Conservation (phyloP, 139 green algal species). For the Chlamydomonas incerta region DNA sequence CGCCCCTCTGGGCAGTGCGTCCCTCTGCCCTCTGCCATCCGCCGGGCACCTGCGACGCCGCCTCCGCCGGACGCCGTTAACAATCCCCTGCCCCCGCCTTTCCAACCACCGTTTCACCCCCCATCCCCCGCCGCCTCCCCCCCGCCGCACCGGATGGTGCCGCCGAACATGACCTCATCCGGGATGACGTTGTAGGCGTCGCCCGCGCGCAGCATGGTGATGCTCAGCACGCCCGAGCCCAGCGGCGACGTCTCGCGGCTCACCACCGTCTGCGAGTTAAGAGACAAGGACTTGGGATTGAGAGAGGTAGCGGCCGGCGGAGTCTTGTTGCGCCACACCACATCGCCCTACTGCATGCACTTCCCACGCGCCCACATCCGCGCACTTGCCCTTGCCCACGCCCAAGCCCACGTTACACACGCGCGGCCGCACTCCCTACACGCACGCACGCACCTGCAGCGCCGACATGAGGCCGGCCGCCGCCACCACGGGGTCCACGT, state of each 20-base stretch:
- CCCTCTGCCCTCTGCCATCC: too few relatives aligned
- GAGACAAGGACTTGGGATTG: too few relatives aligned
- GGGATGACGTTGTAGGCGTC: slow-evolving; percentile 92
- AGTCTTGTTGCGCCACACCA: too few relatives aligned
- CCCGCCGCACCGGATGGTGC: slow-evolving; percentile 75
- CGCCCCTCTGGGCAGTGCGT: too few relatives aligned
- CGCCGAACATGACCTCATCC: slow-evolving; percentile 70
- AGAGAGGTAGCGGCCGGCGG: too few relatives aligned
- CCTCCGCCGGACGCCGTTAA: not conserved
- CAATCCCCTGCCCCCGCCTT: not conserved
- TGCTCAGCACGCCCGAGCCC: slow-evolving; percentile 82
- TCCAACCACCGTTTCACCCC: too few relatives aligned
- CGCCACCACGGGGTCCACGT: slow-evolving; percentile 80
- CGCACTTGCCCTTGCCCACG: too few relatives aligned
- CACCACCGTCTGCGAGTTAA: slow-evolving; percentile 79
- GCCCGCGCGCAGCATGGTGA: slow-evolving; percentile 80
- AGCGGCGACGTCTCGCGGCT: slow-evolving; percentile 86
- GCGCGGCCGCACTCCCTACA: not conserved
- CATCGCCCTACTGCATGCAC: too few relatives aligned
- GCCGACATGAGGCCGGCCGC: slow-evolving; percentile 69
- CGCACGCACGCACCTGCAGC: slow-evolving; percentile 63
- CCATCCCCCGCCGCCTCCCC: not conserved
- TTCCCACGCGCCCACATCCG: too few relatives aligned
- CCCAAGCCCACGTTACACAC: too few relatives aligned
- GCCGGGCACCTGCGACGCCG: too few relatives aligned